These are phyloP conservation scores for Osmanthus fragrans DNA, from an alignment of 257 asterid species.

Conservation along the genomic window DNA sequence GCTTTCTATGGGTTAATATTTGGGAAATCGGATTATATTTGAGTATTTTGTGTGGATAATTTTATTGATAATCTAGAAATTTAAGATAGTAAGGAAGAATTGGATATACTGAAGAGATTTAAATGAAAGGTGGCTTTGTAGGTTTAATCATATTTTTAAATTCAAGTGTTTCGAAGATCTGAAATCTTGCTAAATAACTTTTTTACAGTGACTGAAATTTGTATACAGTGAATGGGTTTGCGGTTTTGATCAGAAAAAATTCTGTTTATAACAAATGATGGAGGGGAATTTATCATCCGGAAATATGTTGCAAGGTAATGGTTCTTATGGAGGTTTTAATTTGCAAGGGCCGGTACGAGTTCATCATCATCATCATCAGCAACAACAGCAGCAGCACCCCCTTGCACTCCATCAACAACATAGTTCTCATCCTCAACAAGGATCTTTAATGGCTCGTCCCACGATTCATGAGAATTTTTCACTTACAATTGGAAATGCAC, in stretches of 20 bases:
- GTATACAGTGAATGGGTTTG: slow-evolving; percentile 18
- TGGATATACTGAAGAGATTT: neutral
- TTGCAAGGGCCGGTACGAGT: slow-evolving; percentile 48
- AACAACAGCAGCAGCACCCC: slow-evolving; percentile 37
- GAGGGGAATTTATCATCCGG: slow-evolving; percentile 53
- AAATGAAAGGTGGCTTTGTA: neutral
- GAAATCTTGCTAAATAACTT: neutral
- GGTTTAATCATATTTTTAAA: neutral
- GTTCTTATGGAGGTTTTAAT: slow-evolving; percentile 56
- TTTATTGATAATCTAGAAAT: neutral
- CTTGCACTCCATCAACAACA: slow-evolving; percentile 35
- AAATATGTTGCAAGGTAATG: slow-evolving; percentile 43
- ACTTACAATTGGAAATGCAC: slow-evolving; percentile 49
- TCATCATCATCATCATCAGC: slow-evolving; percentile 27
- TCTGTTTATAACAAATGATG: slow-evolving; percentile 25
- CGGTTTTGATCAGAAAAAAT: slow-evolving; percentile 21
- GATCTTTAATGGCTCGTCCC: slow-evolving; percentile 41
- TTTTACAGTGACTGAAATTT: neutral
- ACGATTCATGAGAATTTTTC: slow-evolving; percentile 56
- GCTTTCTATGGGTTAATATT: neutral
- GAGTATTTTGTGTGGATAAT: neutral
- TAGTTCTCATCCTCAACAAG: slow-evolving; percentile 34
- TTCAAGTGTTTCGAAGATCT: neutral
- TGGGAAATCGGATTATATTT: neutral
- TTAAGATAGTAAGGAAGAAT: neutral